Evolutionary conservation across 2,329 filamentous ascomycete species (phyloP).

Genomic region (Fusarium sp.): DNA sequence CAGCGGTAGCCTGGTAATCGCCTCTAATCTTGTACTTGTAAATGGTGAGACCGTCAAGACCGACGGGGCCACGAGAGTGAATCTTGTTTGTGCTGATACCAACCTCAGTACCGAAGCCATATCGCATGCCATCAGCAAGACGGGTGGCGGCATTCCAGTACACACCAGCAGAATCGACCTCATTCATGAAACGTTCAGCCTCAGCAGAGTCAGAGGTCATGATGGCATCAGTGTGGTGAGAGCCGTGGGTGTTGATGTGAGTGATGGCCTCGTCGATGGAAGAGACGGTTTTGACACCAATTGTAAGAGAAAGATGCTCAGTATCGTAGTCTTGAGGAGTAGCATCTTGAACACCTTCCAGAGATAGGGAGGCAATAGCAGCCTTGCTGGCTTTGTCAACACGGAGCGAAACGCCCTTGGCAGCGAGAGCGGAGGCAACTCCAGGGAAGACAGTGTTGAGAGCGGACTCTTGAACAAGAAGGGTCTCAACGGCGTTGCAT

Average conservation of each 20-base stretch:
- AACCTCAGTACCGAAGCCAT: conserved; percentile 97
- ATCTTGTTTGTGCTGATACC: conserved; percentile 99
- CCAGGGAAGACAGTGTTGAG: conserved; percentile 75
- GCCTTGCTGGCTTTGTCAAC: conserved; percentile 79
- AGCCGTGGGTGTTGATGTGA: conserved; percentile 93
- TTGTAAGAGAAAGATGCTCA: conserved; percentile 86
- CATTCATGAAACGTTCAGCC: conserved; percentile 85
- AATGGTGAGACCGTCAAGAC: conserved; percentile 93
- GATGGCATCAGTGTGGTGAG: conserved; percentile 94
- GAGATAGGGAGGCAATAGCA: conserved; percentile 64
- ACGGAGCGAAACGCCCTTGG: conserved; percentile 82
- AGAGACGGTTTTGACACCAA: conserved; percentile 85
- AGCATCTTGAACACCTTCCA: conserved; percentile 71
- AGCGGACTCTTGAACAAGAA: conserved; percentile 82
- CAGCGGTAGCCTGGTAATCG: conserved; percentile 81
- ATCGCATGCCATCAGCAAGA: conserved; percentile 96
- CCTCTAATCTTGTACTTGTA: conserved; percentile 96
- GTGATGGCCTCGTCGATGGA: conserved; percentile 77
- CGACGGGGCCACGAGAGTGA: conserved; percentile 91
- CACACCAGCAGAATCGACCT: conserved; percentile 88
- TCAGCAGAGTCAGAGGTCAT: conserved; percentile 75
- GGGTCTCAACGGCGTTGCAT: conserved; percentile 93
- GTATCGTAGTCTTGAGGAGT: conserved; percentile 81
- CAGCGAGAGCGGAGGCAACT: conserved; percentile 79
- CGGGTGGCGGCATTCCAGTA: conserved; percentile 98